Evolutionary conservation across 2,329 filamentous ascomycete species (phyloP).

Genomic region (Xylaria sp.): DNA sequence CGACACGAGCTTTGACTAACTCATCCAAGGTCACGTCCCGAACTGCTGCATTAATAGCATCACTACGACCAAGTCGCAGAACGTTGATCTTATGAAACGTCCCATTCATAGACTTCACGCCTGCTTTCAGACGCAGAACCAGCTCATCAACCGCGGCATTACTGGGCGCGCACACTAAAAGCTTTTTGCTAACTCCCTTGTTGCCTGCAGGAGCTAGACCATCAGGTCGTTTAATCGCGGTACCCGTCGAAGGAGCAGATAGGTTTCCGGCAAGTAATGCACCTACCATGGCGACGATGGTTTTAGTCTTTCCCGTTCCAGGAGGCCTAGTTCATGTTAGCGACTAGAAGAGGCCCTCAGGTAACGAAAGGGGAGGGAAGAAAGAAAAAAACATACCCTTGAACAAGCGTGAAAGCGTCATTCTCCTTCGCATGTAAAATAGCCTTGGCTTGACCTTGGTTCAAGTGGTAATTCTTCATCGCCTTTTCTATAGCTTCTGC

Average conservation of each 20-base stretch:
- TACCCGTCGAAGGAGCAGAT: conserved; percentile 57
- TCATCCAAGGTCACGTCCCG: conserved; percentile 94
- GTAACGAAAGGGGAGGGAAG: neutral
- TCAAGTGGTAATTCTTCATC: conserved; percentile 83
- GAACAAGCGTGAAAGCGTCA: conserved; percentile 95
- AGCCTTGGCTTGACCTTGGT: conserved; percentile 88
- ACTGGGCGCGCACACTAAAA: conserved; percentile 96
- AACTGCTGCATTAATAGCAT: conserved; percentile 90
- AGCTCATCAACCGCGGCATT: conserved; percentile 98
- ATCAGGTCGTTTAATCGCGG: conserved; percentile 57
- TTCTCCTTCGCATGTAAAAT: conserved; percentile 94
- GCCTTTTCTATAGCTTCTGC: conserved; percentile 76
- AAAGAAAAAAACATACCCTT: conserved; percentile 68
- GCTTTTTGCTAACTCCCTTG: conserved; percentile 73
- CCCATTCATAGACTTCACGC: conserved; percentile 82
- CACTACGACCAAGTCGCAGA: conserved; percentile 87
- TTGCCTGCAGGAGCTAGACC: conserved; percentile 50
- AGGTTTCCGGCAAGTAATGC: conserved; percentile 73
- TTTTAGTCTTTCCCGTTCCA: conserved; percentile 98
- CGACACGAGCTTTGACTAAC: conserved; percentile 80
- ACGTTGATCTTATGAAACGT: conserved; percentile 82
- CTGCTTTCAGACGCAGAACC: conserved; percentile 89
- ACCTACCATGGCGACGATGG: conserved; percentile 95
- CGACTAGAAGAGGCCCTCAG: conserved; percentile 19
- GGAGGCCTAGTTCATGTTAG: conserved; percentile 72